These are phyloP conservation scores for Fusarium sambucinum DNA, from an alignment of 2,329 filamentous ascomycete species.

Conservation along the genomic window DNA sequence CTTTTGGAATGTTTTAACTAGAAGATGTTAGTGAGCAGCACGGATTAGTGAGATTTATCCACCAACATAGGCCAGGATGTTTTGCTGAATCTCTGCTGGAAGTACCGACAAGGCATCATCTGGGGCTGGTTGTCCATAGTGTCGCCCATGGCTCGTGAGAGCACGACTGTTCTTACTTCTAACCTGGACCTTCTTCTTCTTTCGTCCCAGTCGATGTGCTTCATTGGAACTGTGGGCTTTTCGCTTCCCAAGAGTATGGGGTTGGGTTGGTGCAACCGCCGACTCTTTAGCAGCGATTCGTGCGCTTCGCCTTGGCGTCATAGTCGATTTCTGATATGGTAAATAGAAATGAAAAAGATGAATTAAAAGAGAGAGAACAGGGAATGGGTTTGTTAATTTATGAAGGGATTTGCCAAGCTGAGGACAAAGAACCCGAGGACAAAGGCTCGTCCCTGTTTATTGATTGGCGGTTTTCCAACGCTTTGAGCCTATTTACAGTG, in stretches of 20 bases:
- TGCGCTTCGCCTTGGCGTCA: neutral
- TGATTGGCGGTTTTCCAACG: too few relatives aligned
- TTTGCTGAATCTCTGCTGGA: conserved; percentile 3
- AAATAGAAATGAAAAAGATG: too few relatives aligned
- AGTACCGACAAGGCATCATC: conserved; percentile 9
- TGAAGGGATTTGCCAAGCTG: too few relatives aligned
- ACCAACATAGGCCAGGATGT: conserved; percentile 2
- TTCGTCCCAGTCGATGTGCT: too few relatives aligned
- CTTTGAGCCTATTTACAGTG: too few relatives aligned
- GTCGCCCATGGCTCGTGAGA: accelerated
- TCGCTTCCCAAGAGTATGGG: neutral
- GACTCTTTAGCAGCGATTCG: neutral
- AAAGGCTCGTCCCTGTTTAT: neutral
- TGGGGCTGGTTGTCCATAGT: neutral
- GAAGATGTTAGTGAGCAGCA: accelerated
- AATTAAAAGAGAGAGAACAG: too few relatives aligned
- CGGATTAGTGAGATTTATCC: accelerated
- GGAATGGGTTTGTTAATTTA: too few relatives aligned
- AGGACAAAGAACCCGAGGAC: neutral
- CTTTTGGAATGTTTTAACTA: neutral
- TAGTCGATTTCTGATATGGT: too few relatives aligned
- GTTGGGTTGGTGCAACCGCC: too few relatives aligned
- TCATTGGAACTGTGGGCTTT: neutral
- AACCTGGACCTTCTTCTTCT: too few relatives aligned
- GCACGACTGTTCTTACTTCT: too few relatives aligned